Evolutionary conservation across 139 green algal genomes (phyloP).

Genomic region (Coelastrella sp.): DNA sequence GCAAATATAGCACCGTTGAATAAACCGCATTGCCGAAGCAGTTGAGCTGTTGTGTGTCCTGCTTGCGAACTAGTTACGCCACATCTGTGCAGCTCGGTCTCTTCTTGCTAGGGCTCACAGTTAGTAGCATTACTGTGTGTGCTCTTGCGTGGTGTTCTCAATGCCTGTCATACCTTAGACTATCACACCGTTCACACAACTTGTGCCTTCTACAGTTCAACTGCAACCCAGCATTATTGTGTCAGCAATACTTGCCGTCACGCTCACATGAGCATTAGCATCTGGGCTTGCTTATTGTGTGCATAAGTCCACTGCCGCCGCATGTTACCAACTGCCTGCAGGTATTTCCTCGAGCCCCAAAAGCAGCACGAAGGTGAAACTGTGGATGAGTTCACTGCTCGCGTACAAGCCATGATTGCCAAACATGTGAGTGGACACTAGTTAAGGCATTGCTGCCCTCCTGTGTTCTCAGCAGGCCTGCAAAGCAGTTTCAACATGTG

Average conservation of each 20-base stretch:
- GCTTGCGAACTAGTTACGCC: not conserved
- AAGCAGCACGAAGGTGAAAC: slow-evolving; percentile 74
- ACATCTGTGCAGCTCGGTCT: no score
- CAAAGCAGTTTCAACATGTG: no score
- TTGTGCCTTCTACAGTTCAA: no score
- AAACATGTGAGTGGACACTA: slow-evolving; percentile 26
- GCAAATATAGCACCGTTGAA: not conserved
- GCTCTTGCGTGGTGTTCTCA: not conserved
- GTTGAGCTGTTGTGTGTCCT: not conserved
- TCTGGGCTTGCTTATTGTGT: no score
- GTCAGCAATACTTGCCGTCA: no score
- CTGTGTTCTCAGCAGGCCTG: no score
- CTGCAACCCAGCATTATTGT: no score
- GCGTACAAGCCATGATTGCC: slow-evolving; percentile 91
- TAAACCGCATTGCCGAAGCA: no score
- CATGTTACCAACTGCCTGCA: not conserved
- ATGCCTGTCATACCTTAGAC: no score
- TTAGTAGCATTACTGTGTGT: not conserved
- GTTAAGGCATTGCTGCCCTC: not conserved
- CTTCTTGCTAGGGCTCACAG: not conserved
- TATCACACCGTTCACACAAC: no score
- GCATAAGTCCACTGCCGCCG: no score
- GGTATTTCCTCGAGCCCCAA: slow-evolving; percentile 95
- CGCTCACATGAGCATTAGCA: no score
- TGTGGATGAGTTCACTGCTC: slow-evolving; percentile 87